These are phyloP conservation scores for Metarhizium humberi DNA, from an alignment of 2,329 filamentous ascomycete species.

Conservation along the genomic window DNA sequence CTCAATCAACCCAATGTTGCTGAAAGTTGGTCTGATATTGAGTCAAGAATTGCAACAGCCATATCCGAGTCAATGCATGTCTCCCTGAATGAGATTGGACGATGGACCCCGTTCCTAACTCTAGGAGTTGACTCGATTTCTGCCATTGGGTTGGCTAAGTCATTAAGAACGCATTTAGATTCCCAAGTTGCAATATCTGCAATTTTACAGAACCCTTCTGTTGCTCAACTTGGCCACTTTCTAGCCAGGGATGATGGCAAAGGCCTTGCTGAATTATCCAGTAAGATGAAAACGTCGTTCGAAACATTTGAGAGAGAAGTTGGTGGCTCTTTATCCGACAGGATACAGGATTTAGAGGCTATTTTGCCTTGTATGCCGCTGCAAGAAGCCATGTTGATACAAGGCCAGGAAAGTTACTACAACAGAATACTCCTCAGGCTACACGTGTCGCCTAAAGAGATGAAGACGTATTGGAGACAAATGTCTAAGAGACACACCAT, in stretches of 20 bases:
- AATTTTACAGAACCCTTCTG: slow-evolving; percentile 58
- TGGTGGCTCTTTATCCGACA: neutral
- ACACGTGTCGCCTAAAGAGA: slow-evolving; percentile 32
- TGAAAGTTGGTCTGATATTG: slow-evolving; percentile 42
- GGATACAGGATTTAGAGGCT: slow-evolving; percentile 31
- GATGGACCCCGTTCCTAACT: slow-evolving; percentile 65
- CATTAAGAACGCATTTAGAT: slow-evolving; percentile 37
- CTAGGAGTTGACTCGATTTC: slow-evolving; percentile 78
- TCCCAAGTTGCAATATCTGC: slow-evolving; percentile 53
- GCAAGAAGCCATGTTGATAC: slow-evolving; percentile 76
- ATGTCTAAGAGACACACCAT: slow-evolving; percentile 64
- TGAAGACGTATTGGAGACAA: slow-evolving; percentile 52
- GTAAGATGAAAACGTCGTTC: slow-evolving; percentile 16
- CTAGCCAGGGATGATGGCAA: slow-evolving; percentile 1
- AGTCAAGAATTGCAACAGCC: slow-evolving; percentile 44
- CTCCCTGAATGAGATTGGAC: slow-evolving; percentile 36
- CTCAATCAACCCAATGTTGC: slow-evolving; percentile 20
- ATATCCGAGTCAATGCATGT: slow-evolving; percentile 43
- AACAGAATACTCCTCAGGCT: slow-evolving; percentile 63
- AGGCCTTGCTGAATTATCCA: neutral
- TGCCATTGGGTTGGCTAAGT: slow-evolving; percentile 59
- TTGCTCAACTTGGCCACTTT: slow-evolving; percentile 48
- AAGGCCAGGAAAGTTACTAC: slow-evolving; percentile 49
- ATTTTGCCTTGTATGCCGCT: slow-evolving; percentile 78
- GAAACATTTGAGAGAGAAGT: slow-evolving; percentile 1